These are phyloP conservation scores for Carallia brachiata DNA, from an alignment of 345 rosid genomes.

Conservation along the genomic window DNA sequence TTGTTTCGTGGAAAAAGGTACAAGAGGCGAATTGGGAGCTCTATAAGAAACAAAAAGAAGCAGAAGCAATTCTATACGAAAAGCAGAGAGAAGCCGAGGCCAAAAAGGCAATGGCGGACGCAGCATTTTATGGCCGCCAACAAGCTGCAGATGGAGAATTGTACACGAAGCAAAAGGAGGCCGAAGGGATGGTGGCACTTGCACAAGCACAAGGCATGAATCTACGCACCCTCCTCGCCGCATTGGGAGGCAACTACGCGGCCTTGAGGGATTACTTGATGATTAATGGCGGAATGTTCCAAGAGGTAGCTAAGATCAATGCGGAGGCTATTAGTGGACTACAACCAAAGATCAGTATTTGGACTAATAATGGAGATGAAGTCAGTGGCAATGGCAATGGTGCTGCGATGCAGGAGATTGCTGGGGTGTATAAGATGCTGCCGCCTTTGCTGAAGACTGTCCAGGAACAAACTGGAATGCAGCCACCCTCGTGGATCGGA, in stretches of 20 bases:
- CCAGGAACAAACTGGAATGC: conserved; percentile 78
- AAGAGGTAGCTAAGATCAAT: conserved; percentile 55
- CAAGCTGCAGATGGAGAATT: conserved; percentile 41
- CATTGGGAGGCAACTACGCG: conserved; percentile 52
- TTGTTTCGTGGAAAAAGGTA: conserved; percentile 28
- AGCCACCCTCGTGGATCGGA: conserved; percentile 69
- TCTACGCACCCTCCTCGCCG: conserved; percentile 47
- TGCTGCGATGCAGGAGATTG: conserved; percentile 57
- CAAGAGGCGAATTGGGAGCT: conserved; percentile 77
- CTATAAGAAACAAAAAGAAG: conserved; percentile 60
- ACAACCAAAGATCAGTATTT: conserved; percentile 69
- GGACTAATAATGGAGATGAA: conserved; percentile 39
- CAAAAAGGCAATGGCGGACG: conserved; percentile 60
- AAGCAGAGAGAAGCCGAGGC: conserved; percentile 62
- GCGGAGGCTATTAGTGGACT: conserved; percentile 58
- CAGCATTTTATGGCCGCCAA: conserved; percentile 43
- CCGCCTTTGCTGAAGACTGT: conserved; percentile 76
- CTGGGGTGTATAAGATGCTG: conserved; percentile 64
- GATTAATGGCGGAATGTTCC: conserved; percentile 52
- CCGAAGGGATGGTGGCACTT: conserved; percentile 55
- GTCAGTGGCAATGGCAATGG: conserved; percentile 12
- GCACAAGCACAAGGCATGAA: conserved; percentile 67
- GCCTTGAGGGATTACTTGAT: conserved; percentile 58
- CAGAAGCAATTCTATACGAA: conserved; percentile 55
- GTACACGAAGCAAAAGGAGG: conserved; percentile 57